Conservation (phyloP, 2,329 filamentous ascomycete genomes). For the Zymoseptoria crescenta region DNA sequence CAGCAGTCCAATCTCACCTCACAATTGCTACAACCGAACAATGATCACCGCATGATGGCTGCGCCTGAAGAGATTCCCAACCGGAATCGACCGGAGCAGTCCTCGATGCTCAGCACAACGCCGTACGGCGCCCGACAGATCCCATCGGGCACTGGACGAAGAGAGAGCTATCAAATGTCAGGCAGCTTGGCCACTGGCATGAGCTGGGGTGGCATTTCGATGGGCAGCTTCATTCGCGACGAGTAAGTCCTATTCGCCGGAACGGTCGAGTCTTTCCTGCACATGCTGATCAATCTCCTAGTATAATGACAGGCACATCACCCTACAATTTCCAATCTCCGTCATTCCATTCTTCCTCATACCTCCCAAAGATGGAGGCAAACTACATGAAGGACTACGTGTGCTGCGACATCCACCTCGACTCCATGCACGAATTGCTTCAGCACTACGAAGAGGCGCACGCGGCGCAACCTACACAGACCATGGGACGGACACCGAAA, state of each 20-base stretch:
- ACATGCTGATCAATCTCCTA: slow-evolving; percentile 45
- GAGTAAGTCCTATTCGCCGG: slow-evolving; percentile 63
- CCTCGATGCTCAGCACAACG: slow-evolving; percentile 41
- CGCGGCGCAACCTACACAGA: slow-evolving; percentile 49
- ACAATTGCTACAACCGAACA: slow-evolving; percentile 45
- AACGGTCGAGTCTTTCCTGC: neutral
- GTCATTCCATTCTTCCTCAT: slow-evolving; percentile 59
- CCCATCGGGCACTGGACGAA: slow-evolving; percentile 49
- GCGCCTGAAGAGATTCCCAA: slow-evolving; percentile 16
- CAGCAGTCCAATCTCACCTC: slow-evolving; percentile 58
- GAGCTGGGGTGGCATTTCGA: slow-evolving; percentile 94
- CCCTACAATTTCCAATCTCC: slow-evolving; percentile 81
- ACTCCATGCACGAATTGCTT: slow-evolving; percentile 86
- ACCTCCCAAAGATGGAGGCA: slow-evolving; percentile 52
- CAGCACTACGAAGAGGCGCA: slow-evolving; percentile 97
- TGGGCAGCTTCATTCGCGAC: slow-evolving; percentile 94
- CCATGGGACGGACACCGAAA: slow-evolving; percentile 32
- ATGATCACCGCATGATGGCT: slow-evolving; percentile 19
- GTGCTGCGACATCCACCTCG: slow-evolving; percentile 83
- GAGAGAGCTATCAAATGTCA: slow-evolving; percentile 47
- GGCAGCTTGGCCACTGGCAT: slow-evolving; percentile 66
- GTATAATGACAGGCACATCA: slow-evolving; percentile 94
- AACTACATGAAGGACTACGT: slow-evolving; percentile 97
- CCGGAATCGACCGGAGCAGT: slow-evolving; percentile 46
- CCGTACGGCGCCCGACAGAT: slow-evolving; percentile 55